Evolutionary conservation across 306 rosid genomes (phyloP), one percentile per base, ranked within the genome.

Genomic region (Calophaca sinica): DNA sequence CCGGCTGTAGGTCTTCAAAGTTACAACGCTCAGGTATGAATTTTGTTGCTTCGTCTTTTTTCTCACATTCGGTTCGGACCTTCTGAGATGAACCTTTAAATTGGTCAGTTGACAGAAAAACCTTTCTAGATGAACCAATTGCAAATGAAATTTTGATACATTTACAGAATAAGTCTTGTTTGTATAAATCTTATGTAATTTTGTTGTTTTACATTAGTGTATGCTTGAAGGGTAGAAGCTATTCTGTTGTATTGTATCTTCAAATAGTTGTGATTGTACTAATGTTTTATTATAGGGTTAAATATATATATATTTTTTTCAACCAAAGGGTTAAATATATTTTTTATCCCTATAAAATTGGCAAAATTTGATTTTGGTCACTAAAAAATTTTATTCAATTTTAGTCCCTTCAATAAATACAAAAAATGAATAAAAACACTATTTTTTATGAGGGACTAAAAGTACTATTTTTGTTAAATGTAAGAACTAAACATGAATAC

Each of bases 1-100:
- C 98, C 98, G 57, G 90, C 70, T 67, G 94, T 93, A 74, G 98
- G 98, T 42, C 96, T 93, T 67, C 96, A 90, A 71, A 90, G 91
- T 83, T 90, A 93, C 85, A 93, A 89, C 66, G 86, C 90, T 44
- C 89, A 87, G 96, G 98, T 93, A 82, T 14, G 70, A 31, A 32
- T 61, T 53, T 15, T 62, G 71, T 69, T 79, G 62, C 71, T 54
- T 49, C 41, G 12, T 62, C 9, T 70, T 29, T 54, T 38, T 50
- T 41, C 67, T 53, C 15, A 6, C 52, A 13, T 51, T 59, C 5
- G 46, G 31, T 51, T 59, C 5, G 46, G 31, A 42, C 68, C 68
- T 39, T 29, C 44, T n/a, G 44, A 20, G 66, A 32, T 12, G 11
- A 68, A 46, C 7, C 52, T 26, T 35, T 69, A 53, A 39, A 38